These are phyloP conservation scores for Datisca glomerata DNA, from an alignment of 306 rosid genomes.

Conservation along the genomic window DNA sequence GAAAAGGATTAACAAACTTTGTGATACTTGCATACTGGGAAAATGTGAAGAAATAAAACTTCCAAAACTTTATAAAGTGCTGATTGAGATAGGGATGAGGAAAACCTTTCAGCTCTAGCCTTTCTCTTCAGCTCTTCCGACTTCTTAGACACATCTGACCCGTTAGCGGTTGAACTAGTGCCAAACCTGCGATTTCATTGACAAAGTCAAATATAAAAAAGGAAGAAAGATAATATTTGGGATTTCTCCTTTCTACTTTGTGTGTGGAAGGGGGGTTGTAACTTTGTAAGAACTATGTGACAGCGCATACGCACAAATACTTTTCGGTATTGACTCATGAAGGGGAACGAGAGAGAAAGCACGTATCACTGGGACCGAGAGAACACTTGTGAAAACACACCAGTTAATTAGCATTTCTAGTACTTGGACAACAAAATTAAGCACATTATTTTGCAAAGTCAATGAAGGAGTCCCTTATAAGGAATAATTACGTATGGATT, in stretches of 20 bases:
- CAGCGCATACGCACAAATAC: not conserved
- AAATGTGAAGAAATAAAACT: not conserved
- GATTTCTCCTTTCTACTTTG: too few species aligned
- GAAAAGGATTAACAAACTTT: not conserved
- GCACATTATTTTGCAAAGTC: not conserved
- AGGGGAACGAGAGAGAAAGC: not conserved
- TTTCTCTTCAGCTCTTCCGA: constrained; percentile 74
- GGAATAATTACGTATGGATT: not conserved
- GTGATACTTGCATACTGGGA: not conserved
- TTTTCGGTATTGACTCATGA: not conserved
- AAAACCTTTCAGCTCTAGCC: constrained; percentile 83
- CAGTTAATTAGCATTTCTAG: not conserved
- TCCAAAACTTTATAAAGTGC: not conserved
- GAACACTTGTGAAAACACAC: too few species aligned
- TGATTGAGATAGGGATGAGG: not conserved
- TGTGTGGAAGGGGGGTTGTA: too few species aligned
- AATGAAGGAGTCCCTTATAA: not conserved
- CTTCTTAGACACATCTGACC: constrained; percentile 37
- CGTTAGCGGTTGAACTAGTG: constrained; percentile 28
- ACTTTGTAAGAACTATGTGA: too few species aligned
- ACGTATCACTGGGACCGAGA: too few species aligned
- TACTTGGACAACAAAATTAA: not conserved
- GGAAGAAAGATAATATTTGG: not conserved
- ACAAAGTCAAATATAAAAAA: not conserved
- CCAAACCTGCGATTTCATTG: constrained; percentile 45